phyloP scores from a whole-genome alignment of 805 yeast genomes.

The Kockiozyma suomiensis region DNA sequence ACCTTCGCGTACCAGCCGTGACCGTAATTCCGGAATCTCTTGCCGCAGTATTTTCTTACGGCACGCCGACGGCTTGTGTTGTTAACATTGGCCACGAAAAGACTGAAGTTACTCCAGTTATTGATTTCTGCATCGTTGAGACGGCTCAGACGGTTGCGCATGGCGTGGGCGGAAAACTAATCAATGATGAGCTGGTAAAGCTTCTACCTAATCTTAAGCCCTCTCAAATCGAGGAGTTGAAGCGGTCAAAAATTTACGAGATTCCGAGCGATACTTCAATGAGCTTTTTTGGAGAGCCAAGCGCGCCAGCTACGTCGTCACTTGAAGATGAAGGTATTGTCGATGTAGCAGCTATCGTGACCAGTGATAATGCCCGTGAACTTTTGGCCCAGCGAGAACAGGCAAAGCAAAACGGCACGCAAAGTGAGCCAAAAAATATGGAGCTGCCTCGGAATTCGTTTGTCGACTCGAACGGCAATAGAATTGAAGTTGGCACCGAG shows the following conservation, averaged over 20 bases:
- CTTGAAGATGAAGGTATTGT: constrained; percentile 68
- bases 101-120: constrained; percentile 77
- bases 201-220: constrained; percentile 60
- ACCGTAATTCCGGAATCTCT: constrained; percentile 68
- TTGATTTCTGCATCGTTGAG: constrained; percentile 65
- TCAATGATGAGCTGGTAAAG: constrained; percentile 57
- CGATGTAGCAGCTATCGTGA: constrained; percentile 87
- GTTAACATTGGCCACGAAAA: constrained; percentile 78
- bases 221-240: constrained; percentile 71
- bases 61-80: constrained; percentile 64
- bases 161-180: constrained; percentile 62
- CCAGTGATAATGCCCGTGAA: constrained; percentile 74
- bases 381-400: constrained; percentile 53
- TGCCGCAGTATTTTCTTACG: constrained; percentile 71
- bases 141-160: constrained; percentile 54
- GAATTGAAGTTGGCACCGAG: constrained; percentile 79
- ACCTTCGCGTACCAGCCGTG: constrained; percentile 70
- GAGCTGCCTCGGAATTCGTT: constrained; percentile 77
- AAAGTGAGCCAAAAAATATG: constrained; percentile 52
- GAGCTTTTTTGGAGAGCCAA: constrained; percentile 47
- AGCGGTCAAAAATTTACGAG: constrained; percentile 75
- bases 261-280: constrained; percentile 53
- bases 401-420: constrained; percentile 42
- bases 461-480: constrained; percentile 58
- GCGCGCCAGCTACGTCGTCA: constrained; percentile 47